Base-by-base conservation (phyloP, 345 rosid species). In the Dovyalis caffra region DNA sequence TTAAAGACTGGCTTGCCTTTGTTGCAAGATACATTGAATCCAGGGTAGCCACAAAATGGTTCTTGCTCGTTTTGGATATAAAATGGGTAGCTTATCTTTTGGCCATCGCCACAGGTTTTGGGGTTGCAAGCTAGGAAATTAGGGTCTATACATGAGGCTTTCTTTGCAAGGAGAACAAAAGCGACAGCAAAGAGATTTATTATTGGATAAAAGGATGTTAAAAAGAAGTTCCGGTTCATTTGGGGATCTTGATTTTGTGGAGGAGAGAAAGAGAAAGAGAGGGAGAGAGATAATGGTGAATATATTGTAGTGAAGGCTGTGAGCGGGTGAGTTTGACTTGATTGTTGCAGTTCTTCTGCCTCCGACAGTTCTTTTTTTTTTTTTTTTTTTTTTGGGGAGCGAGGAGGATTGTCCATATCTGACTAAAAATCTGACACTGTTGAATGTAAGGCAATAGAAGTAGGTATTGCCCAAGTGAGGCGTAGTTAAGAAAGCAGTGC, bases 31-130 rank as follows among this genome's bases (percentile, higher is more conserved):
- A 87, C 29, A 10, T 62, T 8, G 72, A 87, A 89, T 40, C 92
- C 83, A 5, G 92, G 92, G 72, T 66, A 77, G 23, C 90, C 90
- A 58, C 92, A 87, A 53, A 20, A 82, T 66, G 62, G 1, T 25
- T 69, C 70, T 64, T 76, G 87, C 34, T 66, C 67, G 15, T 12
- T 56, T 45, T 15, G 11, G 75, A 87, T 80, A 20, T 20, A 81
- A 71, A 89, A 89, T 0, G 89, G 92, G 47, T 69, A 89, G 45
- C 35, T 49, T 70, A 87, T 77, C 35, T 0, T 60, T 58, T 63
- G 76, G 66, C 74, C 78, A 43, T 76, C 81, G 0, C 85, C 81
- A 23, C 90, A 87, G 40, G 64, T 66, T 38, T 51, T 69, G n/a
- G 75, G 73, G 16, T 10, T 73, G 60, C 90, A 87, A 56, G 69